These are phyloP conservation scores for Lachnellula hyalina DNA, from an alignment of 2,329 filamentous ascomycete species.

Conservation along the genomic window DNA sequence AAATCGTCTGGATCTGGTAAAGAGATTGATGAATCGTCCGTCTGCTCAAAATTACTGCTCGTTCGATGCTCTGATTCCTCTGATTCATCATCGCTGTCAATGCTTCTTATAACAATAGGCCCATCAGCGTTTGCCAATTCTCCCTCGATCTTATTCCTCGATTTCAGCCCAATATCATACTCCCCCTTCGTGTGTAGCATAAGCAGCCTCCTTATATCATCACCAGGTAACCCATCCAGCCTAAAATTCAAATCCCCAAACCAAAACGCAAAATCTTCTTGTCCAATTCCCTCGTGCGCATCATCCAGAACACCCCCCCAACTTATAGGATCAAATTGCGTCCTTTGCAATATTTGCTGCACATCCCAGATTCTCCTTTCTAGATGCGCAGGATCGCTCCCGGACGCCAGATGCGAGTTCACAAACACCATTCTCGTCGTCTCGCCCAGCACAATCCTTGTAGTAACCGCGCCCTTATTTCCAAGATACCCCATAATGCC, in stretches of 20 bases:
- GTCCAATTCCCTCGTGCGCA: conserved; percentile 67
- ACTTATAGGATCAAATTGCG: conserved; percentile 70
- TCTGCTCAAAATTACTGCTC: conserved; percentile 27
- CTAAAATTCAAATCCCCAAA: conserved; percentile 95
- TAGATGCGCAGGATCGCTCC: conserved; percentile 68
- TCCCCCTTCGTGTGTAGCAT: conserved; percentile 77
- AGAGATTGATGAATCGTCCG: conserved; percentile 34
- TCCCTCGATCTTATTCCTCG: conserved; percentile 27
- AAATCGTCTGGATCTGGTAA: conserved; percentile 64
- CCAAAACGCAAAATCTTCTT: conserved; percentile 94
- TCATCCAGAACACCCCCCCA: conserved; percentile 60
- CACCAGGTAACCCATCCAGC: conserved; percentile 78
- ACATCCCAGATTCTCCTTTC: conserved; percentile 86
- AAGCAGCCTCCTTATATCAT: conserved; percentile 81
- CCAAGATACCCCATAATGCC: conserved; percentile 90
- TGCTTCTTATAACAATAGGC: conserved; percentile 40
- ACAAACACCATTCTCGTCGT: conserved; percentile 85
- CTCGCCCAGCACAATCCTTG: conserved; percentile 79
- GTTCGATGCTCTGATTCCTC: conserved; percentile 24
- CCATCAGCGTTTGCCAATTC: conserved; percentile 41
- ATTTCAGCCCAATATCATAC: conserved; percentile 53
- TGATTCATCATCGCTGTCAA: conserved; percentile 43
- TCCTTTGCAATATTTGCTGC: conserved; percentile 67
- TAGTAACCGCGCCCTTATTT: conserved; percentile 87
- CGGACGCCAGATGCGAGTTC: conserved; percentile 87